Evolutionary conservation across 2,329 filamentous ascomycete genomes (phyloP), one percentile per base, ranked within the genome.

Genomic region (Aspergillus ustus): DNA sequence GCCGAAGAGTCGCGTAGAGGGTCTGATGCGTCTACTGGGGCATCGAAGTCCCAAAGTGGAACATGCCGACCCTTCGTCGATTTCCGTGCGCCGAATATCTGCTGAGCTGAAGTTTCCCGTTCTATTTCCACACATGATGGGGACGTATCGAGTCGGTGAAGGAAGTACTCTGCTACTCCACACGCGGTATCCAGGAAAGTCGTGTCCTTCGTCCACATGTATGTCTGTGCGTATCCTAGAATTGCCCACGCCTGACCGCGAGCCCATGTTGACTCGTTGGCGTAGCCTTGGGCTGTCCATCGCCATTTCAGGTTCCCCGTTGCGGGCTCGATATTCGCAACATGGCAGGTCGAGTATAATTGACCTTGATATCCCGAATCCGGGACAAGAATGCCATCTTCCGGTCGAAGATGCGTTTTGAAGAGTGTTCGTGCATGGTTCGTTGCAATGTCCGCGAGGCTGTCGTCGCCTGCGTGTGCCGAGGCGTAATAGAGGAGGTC

Each of bases 1-100:
- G 78, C 79, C 0, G 75, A 78, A 0, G 75, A 74, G 57, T 81
- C 79, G 28, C 78, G 64, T 67, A 79, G 22, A 61, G 64, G 62
- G 3, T 72, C 45, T 17, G 7, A 40, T 17, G 59, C 19, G n/a
- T 60, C 57, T 8, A 68, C 48, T 0, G 75, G 75, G 0, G 77
- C 78, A 50, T 80, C 77, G 43, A 80, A 80, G 54, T 80, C 78
- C 79, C 79, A 81, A 6, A 69, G 60, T 5, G 71, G 71, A 2
- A 72, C 72, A 52, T 62, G 62, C 4, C 63, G 60, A 0, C 64
- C 62, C 7, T 19, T 28, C 28, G 17, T 57, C n/a, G 2, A 4
- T 3, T 48, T 45, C 15, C 19, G 34, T 7, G n/a, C 15, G 4
- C 8, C 19, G 17, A 20, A 19, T 13, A 25, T 29, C 8, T 17